phyloP scores from a whole-genome alignment of 1,284 basidiomycete species.

The Rhodofomes roseus region DNA sequence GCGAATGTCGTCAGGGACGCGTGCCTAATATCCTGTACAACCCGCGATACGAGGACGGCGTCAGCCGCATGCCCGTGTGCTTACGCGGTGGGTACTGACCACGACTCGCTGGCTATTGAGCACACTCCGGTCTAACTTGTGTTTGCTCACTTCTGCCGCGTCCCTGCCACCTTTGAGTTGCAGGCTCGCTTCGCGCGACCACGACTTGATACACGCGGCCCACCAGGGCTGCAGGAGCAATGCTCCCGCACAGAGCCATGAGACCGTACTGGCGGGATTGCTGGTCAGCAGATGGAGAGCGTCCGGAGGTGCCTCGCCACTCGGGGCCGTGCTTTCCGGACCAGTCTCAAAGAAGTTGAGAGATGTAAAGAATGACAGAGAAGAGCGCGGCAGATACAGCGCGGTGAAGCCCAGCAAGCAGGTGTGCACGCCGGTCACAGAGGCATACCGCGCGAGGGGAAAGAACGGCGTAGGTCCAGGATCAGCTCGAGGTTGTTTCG shows the following conservation, averaged over 20 bases:
- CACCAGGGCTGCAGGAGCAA: slow-evolving; percentile 68
- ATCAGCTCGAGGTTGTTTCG: background rate
- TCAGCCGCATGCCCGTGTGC: slow-evolving; percentile 5
- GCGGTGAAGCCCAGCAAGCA: slow-evolving; percentile 63
- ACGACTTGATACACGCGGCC: slow-evolving; percentile 60
- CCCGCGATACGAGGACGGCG: background rate
- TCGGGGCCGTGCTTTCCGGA: background rate
- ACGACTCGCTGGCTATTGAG: slow-evolving; percentile 21
- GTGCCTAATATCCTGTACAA: slow-evolving; percentile 39
- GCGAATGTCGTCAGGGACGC: slow-evolving; percentile 54
- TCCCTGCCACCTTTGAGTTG: slow-evolving; percentile 14
- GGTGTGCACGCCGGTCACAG: slow-evolving; percentile 71
- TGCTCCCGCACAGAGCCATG: slow-evolving; percentile 58
- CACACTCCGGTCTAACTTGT: slow-evolving; percentile 32
- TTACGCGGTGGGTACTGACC: slow-evolving; percentile 28
- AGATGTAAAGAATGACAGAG: slow-evolving; percentile 35
- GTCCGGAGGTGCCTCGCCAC: slow-evolving; percentile 24
- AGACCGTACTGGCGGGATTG: slow-evolving; percentile 56
- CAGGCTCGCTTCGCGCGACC: slow-evolving; percentile 31
- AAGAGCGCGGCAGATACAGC: slow-evolving; percentile 63
- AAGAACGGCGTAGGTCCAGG: slow-evolving; percentile 20
- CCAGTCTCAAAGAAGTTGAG: slow-evolving; percentile 8
- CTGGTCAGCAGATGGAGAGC: slow-evolving; percentile 63
- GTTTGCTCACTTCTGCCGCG: slow-evolving; percentile 21
- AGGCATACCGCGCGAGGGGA: slow-evolving; percentile 56